Conservation (phyloP, 371 early-diverging fungal genomes). For the Rhizopus microsporus region DNA sequence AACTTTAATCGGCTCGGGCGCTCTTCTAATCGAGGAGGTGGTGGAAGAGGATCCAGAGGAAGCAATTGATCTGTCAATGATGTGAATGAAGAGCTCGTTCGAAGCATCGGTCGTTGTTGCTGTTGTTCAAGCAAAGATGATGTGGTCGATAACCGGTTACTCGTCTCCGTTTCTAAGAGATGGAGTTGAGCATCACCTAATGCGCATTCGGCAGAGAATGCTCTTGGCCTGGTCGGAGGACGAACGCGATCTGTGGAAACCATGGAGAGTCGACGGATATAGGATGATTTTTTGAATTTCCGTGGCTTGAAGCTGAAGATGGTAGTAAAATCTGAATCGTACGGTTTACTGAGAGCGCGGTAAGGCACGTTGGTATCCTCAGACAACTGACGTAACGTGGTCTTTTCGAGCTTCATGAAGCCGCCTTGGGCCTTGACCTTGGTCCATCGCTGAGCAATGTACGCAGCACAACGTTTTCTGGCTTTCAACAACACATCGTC, state of each 20-base stretch:
- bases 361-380: constrained; percentile 35
- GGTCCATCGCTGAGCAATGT: constrained; percentile 31
- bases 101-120: constrained; percentile 9
- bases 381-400: constrained; percentile 32
- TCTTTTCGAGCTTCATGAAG: constrained; percentile 36
- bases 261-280: constrained; percentile 24
- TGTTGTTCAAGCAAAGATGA: constrained; percentile 3
- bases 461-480: constrained; percentile 33
- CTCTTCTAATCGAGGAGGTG: background rate
- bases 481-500: constrained; percentile 42
- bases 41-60: constrained; percentile 11
- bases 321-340: constrained; percentile 28
- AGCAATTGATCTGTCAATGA: constrained; percentile 24
- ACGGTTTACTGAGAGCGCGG: constrained; percentile 23
- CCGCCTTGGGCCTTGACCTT: constrained; percentile 39
- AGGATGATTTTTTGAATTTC: constrained; percentile 16
- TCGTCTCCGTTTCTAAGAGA: background rate
- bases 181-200: background rate
- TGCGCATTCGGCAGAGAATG: constrained; percentile 19
- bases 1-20: constrained; percentile 21
- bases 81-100: constrained; percentile 23
- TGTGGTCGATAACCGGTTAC: background rate
- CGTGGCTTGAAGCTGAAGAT: constrained; percentile 34
- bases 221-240: constrained; percentile 19
- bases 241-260: constrained; percentile 11